Base-by-base conservation (phyloP, 345 rosid genomes). In the Hibiscus syriacus region DNA sequence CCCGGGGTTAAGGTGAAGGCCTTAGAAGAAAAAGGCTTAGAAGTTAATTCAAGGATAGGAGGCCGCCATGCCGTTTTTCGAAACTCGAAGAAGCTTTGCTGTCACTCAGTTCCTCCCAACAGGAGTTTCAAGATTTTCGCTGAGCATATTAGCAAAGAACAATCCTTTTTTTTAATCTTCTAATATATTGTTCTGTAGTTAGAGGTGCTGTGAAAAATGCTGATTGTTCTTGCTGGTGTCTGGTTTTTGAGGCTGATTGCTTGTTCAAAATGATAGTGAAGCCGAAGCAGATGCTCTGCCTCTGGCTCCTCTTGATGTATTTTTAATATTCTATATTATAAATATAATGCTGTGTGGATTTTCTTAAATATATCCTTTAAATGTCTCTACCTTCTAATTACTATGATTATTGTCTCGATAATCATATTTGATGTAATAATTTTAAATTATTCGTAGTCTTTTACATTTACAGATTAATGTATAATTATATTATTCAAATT, bases 1-100 rank as follows among this genome's bases (percentile, higher is more conserved):
- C 96, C 45, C 84, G 88, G 67, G 97, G 97, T 70, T 94, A 69
- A 83, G 70, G 69, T 53, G 23, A 64, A 57, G 48, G 63, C 29
- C 14, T 45, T 46, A 29, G 49, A 48, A 50, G n/a, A 34, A 17
- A 1, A 45, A 39, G 3, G n/a, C 4, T 55, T 26, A 4, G 8
- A 64, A 17, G 53, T 68, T 48, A 9, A 52, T 34, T 34, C 13
- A 59, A 61, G 53, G 43, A 22, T 43, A 38, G 64, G 70, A 55
- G 49, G 27, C 30, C 38, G 27, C 30, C 38, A 32, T 53, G 27
- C 9, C 17, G 34, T 55, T 26, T 55, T 43, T 55, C 2, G n/a
- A 34, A 22, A 17, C 26, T 22, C 23, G 22, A 54, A 55, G 48
- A 41, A 53, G 54, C 11, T 39, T 64, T 20, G 6, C 14, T 29